Percentiles rank a stretch among this genome's conserved stretches.
These are phyloP conservation scores for Solanum boliviense DNA, from an alignment of 257 asterid genomes.

Conservation along the genomic window DNA sequence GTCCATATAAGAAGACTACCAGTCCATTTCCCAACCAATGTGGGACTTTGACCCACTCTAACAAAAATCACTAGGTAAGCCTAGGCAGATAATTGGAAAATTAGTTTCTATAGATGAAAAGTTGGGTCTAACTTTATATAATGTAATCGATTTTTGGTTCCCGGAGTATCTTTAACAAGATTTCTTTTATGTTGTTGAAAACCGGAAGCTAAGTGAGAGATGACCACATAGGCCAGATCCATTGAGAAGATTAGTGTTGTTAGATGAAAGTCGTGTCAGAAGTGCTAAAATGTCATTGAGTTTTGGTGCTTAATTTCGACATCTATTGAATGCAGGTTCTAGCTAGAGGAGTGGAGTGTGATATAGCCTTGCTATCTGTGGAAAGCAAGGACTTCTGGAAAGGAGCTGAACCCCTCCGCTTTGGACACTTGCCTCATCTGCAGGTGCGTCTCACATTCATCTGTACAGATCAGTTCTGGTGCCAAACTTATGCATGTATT, in stretches of 20 bases:
- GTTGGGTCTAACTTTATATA: neutral
- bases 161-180: neutral
- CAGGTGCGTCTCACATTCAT: constrained; percentile 40
- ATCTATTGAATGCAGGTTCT: constrained; percentile 40
- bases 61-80: neutral
- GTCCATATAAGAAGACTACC: neutral
- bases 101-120: neutral
- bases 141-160: neutral
- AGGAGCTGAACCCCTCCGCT: constrained; percentile 69
- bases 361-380: constrained; percentile 79
- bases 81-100: neutral
- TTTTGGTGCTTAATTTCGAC: neutral
- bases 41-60: neutral
- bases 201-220: neutral
- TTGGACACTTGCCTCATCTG: constrained; percentile 70
- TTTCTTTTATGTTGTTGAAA: neutral
- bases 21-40: neutral
- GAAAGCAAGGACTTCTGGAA: constrained; percentile 79
- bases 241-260: neutral
- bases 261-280: neutral
- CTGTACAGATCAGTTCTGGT: neutral
- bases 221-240: neutral
- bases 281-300: neutral
- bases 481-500: neutral
- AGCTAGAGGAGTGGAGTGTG: constrained; percentile 87